Evolutionary conservation across 257 asterid species (phyloP).

Genomic region (Galeopsis tetrahit): DNA sequence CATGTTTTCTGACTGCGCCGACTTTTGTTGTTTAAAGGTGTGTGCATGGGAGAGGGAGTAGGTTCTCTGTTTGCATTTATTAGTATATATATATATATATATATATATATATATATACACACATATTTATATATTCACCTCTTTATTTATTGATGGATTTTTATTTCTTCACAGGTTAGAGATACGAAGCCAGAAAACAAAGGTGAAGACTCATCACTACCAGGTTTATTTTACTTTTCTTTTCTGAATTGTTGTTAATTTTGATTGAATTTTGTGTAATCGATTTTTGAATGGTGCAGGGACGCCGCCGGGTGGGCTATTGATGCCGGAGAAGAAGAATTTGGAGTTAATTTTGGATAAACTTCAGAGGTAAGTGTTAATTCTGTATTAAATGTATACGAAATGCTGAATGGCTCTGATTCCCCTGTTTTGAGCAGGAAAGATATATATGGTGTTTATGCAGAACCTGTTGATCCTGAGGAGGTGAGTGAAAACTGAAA

Average conservation of each 20-base stretch:
- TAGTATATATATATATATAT: slow-evolving; percentile 24
- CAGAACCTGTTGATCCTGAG: slow-evolving; percentile 99
- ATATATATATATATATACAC: too few relatives aligned
- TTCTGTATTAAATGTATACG: slow-evolving; percentile 27
- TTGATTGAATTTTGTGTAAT: slow-evolving; percentile 26
- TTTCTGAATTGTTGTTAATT: not conserved
- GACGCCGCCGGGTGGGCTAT: slow-evolving; percentile 60
- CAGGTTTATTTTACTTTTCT: slow-evolving; percentile 51
- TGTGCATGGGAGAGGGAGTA: slow-evolving; percentile 31
- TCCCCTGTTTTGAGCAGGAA: slow-evolving; percentile 68
- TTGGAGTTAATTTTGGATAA: slow-evolving; percentile 87
- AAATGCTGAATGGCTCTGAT: slow-evolving; percentile 38
- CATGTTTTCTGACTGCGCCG: slow-evolving; percentile 64
- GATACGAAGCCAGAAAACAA: slow-evolving; percentile 52
- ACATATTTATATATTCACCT: not conserved
- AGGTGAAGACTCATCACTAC: slow-evolving; percentile 64
- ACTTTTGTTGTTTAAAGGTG: slow-evolving; percentile 45
- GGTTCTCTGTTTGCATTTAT: slow-evolving; percentile 36
- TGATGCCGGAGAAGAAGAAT: slow-evolving; percentile 79
- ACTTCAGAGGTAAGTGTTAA: slow-evolving; percentile 83
- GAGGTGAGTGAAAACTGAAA: slow-evolving; percentile 58
- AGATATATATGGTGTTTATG: slow-evolving; percentile 91
- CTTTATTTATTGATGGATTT: slow-evolving; percentile 36
- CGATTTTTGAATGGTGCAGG: slow-evolving; percentile 46
- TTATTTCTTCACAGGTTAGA: slow-evolving; percentile 62